These are phyloP conservation scores for Albizia julibrissin DNA, from an alignment of 306 rosid species.

Conservation along the genomic window DNA sequence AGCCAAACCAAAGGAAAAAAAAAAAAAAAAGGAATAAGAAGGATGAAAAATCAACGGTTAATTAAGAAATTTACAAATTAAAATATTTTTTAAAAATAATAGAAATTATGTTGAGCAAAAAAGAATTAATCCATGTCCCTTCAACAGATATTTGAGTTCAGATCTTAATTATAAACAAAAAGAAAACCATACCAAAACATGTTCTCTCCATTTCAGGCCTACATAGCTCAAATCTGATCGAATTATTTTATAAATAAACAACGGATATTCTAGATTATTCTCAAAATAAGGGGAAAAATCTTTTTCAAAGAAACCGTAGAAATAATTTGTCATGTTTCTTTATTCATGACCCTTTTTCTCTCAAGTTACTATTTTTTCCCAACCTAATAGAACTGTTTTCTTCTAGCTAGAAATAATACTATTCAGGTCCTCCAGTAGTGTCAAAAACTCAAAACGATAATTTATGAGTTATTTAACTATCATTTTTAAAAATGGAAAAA, in stretches of 20 bases:
- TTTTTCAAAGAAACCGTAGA: neutral
- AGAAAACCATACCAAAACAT: neutral
- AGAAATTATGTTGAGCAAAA: neutral
- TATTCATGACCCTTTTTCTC: neutral
- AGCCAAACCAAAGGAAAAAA: neutral
- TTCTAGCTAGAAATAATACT: neutral
- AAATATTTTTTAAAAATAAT: neutral
- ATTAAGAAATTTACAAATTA: neutral
- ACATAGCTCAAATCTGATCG: neutral
- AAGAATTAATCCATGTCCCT: neutral
- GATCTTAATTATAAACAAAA: neutral
- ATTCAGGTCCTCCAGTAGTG: neutral
- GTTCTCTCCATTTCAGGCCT: neutral
- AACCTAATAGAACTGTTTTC: neutral
- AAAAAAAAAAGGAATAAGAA: neutral
- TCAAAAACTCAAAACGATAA: neutral
- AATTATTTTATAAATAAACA: no score
- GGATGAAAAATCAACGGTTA: neutral
- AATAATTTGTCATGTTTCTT: neutral
- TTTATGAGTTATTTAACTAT: neutral
- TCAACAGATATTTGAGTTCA: neutral
- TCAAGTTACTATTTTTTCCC: neutral
- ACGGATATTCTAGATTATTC: no score
- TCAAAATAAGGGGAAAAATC: neutral
- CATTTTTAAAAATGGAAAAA: no score